Evolutionary conservation across 768 basidiomycete genomes (phyloP), one percentile per base, ranked within the genome.

Genomic region (Sarcomyxa edulis): DNA sequence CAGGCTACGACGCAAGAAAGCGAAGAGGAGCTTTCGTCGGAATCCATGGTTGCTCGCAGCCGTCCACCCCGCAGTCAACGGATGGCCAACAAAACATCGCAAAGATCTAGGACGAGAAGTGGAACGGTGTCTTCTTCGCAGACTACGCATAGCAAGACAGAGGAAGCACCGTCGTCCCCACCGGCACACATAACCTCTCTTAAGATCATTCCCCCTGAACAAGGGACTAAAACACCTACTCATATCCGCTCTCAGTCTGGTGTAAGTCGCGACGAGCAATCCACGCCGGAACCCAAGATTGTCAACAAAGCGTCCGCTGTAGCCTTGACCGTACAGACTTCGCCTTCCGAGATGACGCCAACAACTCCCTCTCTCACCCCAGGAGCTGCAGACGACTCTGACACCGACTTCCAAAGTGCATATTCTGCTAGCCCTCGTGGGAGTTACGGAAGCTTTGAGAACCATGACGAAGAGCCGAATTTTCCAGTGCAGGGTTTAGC

Each of bases 321-420:
- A 6, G 43, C 32, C 14, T 56, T 55, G 7, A 48, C 48, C 31
- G 39, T 48, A 15, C 55, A 57, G 0, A 28, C 36, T 19, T 58
- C 44, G 19, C 32, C 45, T 46, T 12, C 42, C 37, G 14, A 45
- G 36, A 14, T 40, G 23, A 54, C 58, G 10, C 59, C 66, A 5
- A 57, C 56, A 41, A 68, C 62, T 7, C 65, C 63, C 27, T 55
- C 59, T 19, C 48, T 64, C 42, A 56, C 64, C 0, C 51, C 56
- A 2, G 46, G 54, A 16, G 60, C 71, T 22, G 76, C 82, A 6
- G 84, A 87, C 42, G 85, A 86, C 48, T 86, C 84, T 15, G 85
- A 88, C 49, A 83, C 82, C 19, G 88, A 91, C 51, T 91, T 90
- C 57, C 86, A 89, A 61, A 90, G 87, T 46, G 88, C 88, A 23